These are phyloP conservation scores for Tuber brumale DNA, from an alignment of 495 filamentous ascomycete species.

Conservation along the genomic window DNA sequence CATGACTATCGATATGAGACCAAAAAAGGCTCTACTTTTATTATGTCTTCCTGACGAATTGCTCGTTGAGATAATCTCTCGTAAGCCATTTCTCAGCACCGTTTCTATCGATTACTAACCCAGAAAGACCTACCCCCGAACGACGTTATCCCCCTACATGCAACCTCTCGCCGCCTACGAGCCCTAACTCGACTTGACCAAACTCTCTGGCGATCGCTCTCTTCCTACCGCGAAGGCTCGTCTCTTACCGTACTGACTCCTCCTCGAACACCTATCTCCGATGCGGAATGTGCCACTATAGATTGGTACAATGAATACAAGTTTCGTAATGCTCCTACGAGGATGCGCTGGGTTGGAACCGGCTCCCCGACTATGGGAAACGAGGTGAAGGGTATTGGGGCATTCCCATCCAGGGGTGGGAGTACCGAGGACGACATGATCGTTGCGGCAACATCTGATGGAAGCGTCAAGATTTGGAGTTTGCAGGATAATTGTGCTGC, in stretches of 20 bases:
- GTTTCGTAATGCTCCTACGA: slow-evolving; percentile 37
- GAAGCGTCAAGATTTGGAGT: slow-evolving; percentile 35
- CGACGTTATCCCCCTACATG: slow-evolving; percentile 36
- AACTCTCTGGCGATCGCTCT: slow-evolving; percentile 36
- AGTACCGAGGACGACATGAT: slow-evolving; percentile 29
- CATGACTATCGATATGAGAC: not conserved
- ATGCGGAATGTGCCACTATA: slow-evolving; percentile 16
- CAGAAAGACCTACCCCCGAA: slow-evolving; percentile 33
- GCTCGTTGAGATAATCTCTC: slow-evolving; percentile 37
- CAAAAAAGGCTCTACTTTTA: not conserved
- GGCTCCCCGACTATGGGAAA: slow-evolving; percentile 19
- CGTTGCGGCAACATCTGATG: slow-evolving; percentile 35
- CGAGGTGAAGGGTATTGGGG: slow-evolving; percentile 35
- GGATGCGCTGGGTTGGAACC: slow-evolving; percentile 32
- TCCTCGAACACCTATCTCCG: slow-evolving; percentile 10
- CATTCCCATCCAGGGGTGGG: slow-evolving; percentile 21
- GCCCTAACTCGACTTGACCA: slow-evolving; percentile 34
- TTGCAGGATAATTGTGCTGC: slow-evolving; percentile 15
- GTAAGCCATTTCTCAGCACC: slow-evolving; percentile 16
- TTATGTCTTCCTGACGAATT: slow-evolving; percentile 35
- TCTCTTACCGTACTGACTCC: slow-evolving; percentile 15
- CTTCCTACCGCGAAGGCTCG: slow-evolving; percentile 26
- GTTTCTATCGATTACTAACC: slow-evolving; percentile 7
- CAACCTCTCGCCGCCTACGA: slow-evolving; percentile 31
- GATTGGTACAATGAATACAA: slow-evolving; percentile 41